Base-by-base conservation (phyloP, 2,329 filamentous ascomycete genomes). In the Colletotrichum gigasporum region DNA sequence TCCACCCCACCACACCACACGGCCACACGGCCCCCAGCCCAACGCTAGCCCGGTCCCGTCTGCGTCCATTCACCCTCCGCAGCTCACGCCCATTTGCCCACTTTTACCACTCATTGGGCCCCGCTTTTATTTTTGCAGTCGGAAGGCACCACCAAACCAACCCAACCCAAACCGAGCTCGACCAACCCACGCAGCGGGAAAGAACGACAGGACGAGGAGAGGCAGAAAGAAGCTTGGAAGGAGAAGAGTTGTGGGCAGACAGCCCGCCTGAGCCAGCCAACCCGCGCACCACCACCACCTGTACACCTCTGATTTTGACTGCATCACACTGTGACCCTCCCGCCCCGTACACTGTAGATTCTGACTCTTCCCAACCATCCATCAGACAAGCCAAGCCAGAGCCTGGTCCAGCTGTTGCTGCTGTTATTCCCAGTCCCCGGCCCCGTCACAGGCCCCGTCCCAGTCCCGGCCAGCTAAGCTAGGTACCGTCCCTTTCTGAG, bases 1-100 rank as follows among this genome's bases (percentile, higher is more conserved):
- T 39, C 35, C 35, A 12, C 35, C 26, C 22, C 35, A 56, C 28
- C 42, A 34, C 47, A 42, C 60, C 55, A 64, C 45, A 62, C 57
- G 41, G 30, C 50, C 57, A 53, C 45, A 60, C 55, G 55, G 54
- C 56, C 56, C 59, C 56, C 41, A 61, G 61, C 16, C 56, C 37
- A 50, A 47, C 30, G 61, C 51, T 51, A 59, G 41, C 53, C 52
- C 42, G 22, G 39, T 42, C 58, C 50, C 41, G 35, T 51, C 52
- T 39, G 34, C 42, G 54, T 63, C 54, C 60, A 59, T 59, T 60
- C 55, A 53, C 47, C 47, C 44, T 45, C 54, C 28, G 45, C 35
- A 39, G 30, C 54, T 30, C 44, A 58, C 47, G 26, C 39, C 57
- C 57, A 60, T 32, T 30, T 47, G 24, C 41, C 28, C 28, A 42